A percentile compares a stretch with the other conserved stretches of the same genome.
These are phyloP conservation scores for Desmodesmus armatus DNA, from an alignment of 139 green algal species.

Conservation along the genomic window DNA sequence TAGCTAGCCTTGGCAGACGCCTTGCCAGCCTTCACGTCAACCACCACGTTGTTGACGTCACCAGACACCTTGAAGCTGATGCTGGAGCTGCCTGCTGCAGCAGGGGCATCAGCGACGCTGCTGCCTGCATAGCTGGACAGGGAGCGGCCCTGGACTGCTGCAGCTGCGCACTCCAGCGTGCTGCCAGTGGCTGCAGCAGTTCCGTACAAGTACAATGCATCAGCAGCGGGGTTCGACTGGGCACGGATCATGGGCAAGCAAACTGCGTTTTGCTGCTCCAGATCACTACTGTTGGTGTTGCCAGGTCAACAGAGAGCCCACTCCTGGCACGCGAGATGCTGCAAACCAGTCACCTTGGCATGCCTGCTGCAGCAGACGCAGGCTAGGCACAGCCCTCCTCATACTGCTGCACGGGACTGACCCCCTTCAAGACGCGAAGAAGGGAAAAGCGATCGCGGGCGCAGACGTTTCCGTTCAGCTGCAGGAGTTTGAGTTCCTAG, in stretches of 20 bases:
- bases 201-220: background rate
- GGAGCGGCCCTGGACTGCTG: background rate
- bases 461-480: background rate
- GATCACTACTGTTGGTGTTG: constrained; percentile 5
- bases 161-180: background rate
- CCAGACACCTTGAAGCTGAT: constrained; percentile 54
- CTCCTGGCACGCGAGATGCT: background rate
- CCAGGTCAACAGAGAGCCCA: background rate
- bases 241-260: background rate
- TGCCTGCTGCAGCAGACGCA: background rate
- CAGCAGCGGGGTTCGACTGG: background rate
- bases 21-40: constrained; percentile 57
- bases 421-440: background rate
- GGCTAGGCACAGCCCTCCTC: background rate
- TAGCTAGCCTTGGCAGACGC: constrained; percentile 26
- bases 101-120: constrained; percentile 52
- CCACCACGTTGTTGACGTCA: constrained; percentile 54
- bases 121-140: constrained; percentile 25
- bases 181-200: constrained; percentile 11
- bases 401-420: background rate
- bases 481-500: background rate
- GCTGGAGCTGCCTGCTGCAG: constrained; percentile 41
- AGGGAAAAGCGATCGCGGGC: background rate
- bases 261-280: background rate
- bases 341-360: background rate